Evolutionary conservation across 768 basidiomycete genomes (phyloP).

Genomic region (Russula olivacea): DNA sequence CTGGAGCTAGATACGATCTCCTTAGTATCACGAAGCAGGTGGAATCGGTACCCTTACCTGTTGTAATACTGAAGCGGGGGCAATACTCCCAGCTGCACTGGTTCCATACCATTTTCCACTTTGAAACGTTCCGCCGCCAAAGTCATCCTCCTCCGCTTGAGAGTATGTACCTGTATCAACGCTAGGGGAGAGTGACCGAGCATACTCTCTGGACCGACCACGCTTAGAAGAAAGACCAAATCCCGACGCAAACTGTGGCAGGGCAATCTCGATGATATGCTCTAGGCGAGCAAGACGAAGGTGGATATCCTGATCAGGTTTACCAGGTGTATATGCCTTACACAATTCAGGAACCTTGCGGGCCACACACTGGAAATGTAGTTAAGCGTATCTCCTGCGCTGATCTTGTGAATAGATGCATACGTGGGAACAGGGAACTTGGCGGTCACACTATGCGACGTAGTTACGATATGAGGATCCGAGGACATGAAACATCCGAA

Average conservation of each 20-base stretch:
- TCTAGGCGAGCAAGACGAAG: constrained; percentile 70
- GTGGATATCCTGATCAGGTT: constrained; percentile 75
- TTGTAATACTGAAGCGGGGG: constrained; percentile 71
- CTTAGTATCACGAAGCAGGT: background rate
- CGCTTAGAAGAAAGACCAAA: constrained; percentile 33
- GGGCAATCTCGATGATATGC: constrained; percentile 71
- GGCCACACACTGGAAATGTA: constrained; percentile 55
- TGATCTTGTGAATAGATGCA: constrained; percentile 27
- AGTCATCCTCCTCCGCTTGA: constrained; percentile 72
- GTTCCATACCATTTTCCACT: constrained; percentile 84
- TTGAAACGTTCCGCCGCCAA: constrained; percentile 69
- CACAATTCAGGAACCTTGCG: constrained; percentile 85
- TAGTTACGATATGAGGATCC: constrained; percentile 20
- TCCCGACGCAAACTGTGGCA: constrained; percentile 64
- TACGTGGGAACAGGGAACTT: constrained; percentile 81
- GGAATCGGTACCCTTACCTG: constrained; percentile 44
- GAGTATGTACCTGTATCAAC: constrained; percentile 64
- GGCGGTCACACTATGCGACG: constrained; percentile 66
- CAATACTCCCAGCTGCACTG: constrained; percentile 77
- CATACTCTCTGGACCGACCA: constrained; percentile 30
- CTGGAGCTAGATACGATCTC: constrained; percentile 39
- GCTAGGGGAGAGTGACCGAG: constrained; percentile 44
- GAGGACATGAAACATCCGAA: constrained; percentile 4
- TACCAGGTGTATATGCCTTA: constrained; percentile 84
- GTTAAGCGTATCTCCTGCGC: constrained; percentile 21